Conservation (phyloP, 768 basidiomycete species). For the Russula earlei region DNA sequence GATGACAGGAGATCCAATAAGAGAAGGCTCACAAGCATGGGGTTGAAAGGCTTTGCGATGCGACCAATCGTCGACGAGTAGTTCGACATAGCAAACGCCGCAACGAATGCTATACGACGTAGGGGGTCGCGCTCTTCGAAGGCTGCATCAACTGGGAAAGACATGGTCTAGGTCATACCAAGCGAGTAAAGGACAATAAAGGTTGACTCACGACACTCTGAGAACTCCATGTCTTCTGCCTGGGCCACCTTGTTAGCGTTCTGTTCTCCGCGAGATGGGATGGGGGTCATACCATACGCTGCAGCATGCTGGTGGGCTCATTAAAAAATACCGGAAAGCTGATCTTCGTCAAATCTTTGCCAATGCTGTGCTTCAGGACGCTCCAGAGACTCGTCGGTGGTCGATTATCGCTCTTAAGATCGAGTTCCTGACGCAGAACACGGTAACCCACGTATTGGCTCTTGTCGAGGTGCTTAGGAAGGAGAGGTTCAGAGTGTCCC, state of each 20-base stretch:
- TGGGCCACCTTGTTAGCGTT: slow-evolving; percentile 18
- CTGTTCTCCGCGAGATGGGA: not conserved
- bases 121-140: slow-evolving; percentile 66
- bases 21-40: slow-evolving; percentile 62
- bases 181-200: not conserved
- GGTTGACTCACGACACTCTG: slow-evolving; percentile 65
- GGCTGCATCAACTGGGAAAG: slow-evolving; percentile 67
- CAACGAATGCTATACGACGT: slow-evolving; percentile 82
- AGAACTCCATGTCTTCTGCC: slow-evolving; percentile 98
- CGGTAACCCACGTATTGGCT: slow-evolving; percentile 60
- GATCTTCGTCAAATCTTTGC: slow-evolving; percentile 94
- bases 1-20: not conserved
- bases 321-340: slow-evolving; percentile 92
- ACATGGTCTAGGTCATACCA: not conserved
- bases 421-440: slow-evolving; percentile 48
- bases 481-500: slow-evolving; percentile 30
- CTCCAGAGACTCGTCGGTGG: slow-evolving; percentile 91
- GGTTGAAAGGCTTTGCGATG: slow-evolving; percentile 96
- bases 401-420: slow-evolving; percentile 63
- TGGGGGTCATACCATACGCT: slow-evolving; percentile 59
- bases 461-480: slow-evolving; percentile 30
- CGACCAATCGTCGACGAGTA: slow-evolving; percentile 94
- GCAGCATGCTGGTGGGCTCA: slow-evolving; percentile 92
- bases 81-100: slow-evolving; percentile 96
- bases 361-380: slow-evolving; percentile 90